Evolutionary conservation across 306 rosid genomes (phyloP).

Genomic region (Begonia loranthoides): DNA sequence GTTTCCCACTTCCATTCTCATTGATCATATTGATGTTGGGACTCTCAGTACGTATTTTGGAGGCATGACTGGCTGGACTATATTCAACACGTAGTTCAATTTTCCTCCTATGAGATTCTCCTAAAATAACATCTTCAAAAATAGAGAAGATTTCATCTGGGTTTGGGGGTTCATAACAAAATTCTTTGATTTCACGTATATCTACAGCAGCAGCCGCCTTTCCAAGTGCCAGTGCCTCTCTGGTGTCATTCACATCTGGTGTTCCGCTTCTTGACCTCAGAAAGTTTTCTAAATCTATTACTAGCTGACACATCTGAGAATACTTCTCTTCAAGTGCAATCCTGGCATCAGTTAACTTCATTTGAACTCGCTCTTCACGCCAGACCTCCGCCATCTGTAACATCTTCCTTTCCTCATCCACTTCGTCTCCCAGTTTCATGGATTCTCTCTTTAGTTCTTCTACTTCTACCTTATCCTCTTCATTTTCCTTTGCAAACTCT

Average conservation of each 20-base stretch:
- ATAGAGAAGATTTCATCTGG: constrained; percentile 70
- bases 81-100: constrained; percentile 47
- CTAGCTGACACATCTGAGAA: constrained; percentile 78
- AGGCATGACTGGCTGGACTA: constrained; percentile 53
- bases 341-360: constrained; percentile 87
- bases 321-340: constrained; percentile 81
- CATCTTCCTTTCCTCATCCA: constrained; percentile 84
- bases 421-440: constrained; percentile 62
- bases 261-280: constrained; percentile 26
- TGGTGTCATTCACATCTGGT: constrained; percentile 45
- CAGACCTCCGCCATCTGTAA: constrained; percentile 96
- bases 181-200: constrained; percentile 54
- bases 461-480: constrained; percentile 85
- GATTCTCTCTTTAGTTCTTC: constrained; percentile 65
- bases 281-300: constrained; percentile 52
- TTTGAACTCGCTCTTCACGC: constrained; percentile 98
- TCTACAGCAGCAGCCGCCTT: constrained; percentile 52
- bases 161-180: constrained; percentile 61
- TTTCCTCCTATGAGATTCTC: constrained; percentile 54
- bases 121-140: constrained; percentile 49
- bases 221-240: constrained; percentile 45
- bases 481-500: constrained; percentile 87
- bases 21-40: constrained; percentile 39
- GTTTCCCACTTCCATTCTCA: constrained; percentile 36
- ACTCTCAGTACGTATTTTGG: constrained; percentile 65